These are phyloP conservation scores for Pseudocercospora vitis DNA, from an alignment of 2,329 filamentous ascomycete species.

Conservation along the genomic window DNA sequence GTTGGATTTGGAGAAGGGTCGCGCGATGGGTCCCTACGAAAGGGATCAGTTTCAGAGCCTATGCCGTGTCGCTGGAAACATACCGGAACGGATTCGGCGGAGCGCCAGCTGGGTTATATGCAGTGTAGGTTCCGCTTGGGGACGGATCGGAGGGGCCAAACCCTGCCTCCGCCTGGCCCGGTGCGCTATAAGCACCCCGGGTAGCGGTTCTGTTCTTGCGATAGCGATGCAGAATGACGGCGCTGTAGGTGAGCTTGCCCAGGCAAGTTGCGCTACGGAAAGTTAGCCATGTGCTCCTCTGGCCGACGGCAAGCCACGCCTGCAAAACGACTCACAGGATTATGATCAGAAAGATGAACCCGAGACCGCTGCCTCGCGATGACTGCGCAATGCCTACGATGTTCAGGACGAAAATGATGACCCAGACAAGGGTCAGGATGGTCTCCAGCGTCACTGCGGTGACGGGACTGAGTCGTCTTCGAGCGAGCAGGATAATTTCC, in stretches of 20 bases:
- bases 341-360: conserved; percentile 30
- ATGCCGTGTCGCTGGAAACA: conserved; percentile 7
- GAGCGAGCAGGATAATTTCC: conserved; percentile 26
- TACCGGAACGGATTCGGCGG: conserved; percentile 26
- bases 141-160: conserved; percentile 12
- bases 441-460: conserved; percentile 29
- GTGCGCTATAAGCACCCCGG: conserved; percentile 26
- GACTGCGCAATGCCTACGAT: conserved; percentile 16
- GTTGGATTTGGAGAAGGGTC: conserved; percentile 19
- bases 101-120: conserved; percentile 25
- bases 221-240: conserved; percentile 39
- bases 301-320: conserved; percentile 10
- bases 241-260: conserved; percentile 44
- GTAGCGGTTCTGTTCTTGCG: conserved; percentile 38
- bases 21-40: conserved; percentile 18
- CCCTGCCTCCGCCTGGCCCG: conserved; percentile 24
- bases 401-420: conserved; percentile 27
- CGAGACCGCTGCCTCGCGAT: conserved; percentile 9
- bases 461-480: conserved; percentile 28
- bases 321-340: conserved; percentile 42
- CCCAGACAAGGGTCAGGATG: conserved; percentile 27
- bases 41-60: conserved; percentile 12
- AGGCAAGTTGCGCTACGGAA: conserved; percentile 39
- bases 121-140: conserved; percentile 18
- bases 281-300: conserved; percentile 17